A percentile compares a stretch with the other conserved stretches of the same genome.
phyloP scores from a whole-genome alignment of 768 basidiomycete genomes.

The Multifurca ochricompacta region DNA sequence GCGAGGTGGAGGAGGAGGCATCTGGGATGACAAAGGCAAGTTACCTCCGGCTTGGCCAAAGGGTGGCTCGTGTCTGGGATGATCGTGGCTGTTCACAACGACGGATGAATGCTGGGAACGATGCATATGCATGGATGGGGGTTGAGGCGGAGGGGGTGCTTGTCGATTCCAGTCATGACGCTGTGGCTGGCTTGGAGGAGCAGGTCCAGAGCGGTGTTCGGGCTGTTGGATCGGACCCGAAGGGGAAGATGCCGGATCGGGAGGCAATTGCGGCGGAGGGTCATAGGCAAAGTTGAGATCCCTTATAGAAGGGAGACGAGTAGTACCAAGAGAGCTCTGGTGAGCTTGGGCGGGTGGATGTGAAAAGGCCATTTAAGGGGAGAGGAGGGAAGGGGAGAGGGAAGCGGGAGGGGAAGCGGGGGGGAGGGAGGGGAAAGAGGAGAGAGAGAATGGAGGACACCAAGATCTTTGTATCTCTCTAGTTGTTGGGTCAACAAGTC shows the following conservation, averaged over 20 bases:
- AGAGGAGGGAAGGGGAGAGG: neutral
- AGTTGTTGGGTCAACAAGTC: too few relatives aligned
- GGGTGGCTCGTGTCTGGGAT: constrained; percentile 34
- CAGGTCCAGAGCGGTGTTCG: constrained; percentile 24
- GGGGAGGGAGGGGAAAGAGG: constrained; percentile 31
- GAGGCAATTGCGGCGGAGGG: constrained; percentile 25
- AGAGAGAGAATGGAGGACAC: constrained; percentile 1
- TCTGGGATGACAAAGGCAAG: constrained; percentile 19
- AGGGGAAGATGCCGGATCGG: constrained; percentile 28
- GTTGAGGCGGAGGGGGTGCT: constrained; percentile 14
- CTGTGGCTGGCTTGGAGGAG: constrained; percentile 26
- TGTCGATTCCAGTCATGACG: constrained; percentile 30
- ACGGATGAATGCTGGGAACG: constrained; percentile 22
- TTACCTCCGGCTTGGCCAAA: constrained; percentile 32
- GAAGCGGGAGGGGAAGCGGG: constrained; percentile 25
- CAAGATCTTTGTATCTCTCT: constrained; percentile 62
- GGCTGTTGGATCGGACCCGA: constrained; percentile 27
- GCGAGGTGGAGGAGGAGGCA: constrained; percentile 22
- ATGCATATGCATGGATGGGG: constrained; percentile 17
- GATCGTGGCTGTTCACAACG: constrained; percentile 22
- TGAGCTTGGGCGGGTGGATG: constrained; percentile 37
- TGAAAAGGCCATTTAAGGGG: constrained; percentile 41
- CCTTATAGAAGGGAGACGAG: constrained; percentile 62
- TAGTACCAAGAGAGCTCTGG: constrained; percentile 34
- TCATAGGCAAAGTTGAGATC: constrained; percentile 57